A percentile compares a stretch with the other conserved stretches of the same genome.
These are phyloP conservation scores for Byssoonygena ceratinophila DNA, from an alignment of 2,329 filamentous ascomycete species.

Conservation along the genomic window DNA sequence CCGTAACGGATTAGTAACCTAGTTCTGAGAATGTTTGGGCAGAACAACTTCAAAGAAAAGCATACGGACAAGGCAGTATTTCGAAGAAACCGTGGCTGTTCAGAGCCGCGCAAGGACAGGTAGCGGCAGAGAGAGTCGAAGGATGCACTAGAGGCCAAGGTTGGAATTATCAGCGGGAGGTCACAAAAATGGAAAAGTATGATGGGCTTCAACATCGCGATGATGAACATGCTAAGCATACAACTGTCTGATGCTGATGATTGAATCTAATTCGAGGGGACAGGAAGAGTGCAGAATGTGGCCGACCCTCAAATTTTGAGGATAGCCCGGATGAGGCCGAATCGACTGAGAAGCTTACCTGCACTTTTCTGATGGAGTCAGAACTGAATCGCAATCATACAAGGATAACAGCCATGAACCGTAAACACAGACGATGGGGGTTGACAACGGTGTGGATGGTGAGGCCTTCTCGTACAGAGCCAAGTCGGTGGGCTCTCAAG, in stretches of 20 bases:
- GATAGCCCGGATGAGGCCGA: conserved; percentile 28
- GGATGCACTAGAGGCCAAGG: background rate
- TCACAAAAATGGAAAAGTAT: background rate
- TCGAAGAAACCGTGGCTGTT: conserved; percentile 1
- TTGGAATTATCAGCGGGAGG: background rate
- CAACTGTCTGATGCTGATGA: background rate
- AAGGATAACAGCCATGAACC: conserved; percentile 15
- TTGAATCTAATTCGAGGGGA: background rate
- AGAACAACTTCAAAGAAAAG: background rate
- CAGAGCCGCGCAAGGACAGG: background rate
- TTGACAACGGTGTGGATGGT: conserved; percentile 8
- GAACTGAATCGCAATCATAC: conserved; percentile 28
- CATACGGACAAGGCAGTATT: background rate
- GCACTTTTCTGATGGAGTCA: conserved; percentile 13
- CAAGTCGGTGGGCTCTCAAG: background rate
- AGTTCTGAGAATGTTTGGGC: background rate
- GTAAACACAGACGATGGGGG: background rate
- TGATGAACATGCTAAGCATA: background rate
- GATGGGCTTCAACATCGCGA: background rate
- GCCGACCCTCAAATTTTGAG: conserved; percentile 17
- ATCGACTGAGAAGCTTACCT: conserved; percentile 16
- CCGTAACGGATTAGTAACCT: background rate
- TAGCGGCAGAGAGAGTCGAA: background rate
- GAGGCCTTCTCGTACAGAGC: conserved; percentile 11
- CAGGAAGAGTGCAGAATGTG: background rate